Evolutionary conservation across 768 basidiomycete genomes (phyloP).

Genomic region (Leccinum uliginosum): DNA sequence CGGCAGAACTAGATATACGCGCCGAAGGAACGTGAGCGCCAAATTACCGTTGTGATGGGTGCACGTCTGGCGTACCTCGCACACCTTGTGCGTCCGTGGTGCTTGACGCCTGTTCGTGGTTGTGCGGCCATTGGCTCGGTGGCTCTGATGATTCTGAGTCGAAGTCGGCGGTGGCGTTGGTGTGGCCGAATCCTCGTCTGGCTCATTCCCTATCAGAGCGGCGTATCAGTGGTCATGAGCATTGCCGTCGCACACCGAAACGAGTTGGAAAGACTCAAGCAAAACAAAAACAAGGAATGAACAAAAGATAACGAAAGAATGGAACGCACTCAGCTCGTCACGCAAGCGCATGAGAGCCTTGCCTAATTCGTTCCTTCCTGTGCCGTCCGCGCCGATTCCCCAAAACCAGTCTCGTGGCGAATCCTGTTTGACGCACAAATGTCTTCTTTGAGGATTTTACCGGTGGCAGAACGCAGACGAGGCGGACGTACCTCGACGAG

Average conservation of each 20-base stretch:
- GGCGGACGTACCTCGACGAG: conserved; percentile 55
- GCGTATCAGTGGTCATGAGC: background rate
- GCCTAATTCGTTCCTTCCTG: conserved; percentile 70
- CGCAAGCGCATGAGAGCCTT: conserved; percentile 65
- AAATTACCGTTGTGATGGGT: background rate
- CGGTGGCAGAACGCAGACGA: background rate
- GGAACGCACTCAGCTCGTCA: conserved; percentile 41
- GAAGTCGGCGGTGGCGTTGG: background rate
- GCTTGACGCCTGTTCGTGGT: conserved; percentile 5
- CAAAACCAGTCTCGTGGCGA: conserved; percentile 74
- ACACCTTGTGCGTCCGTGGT: conserved; percentile 12
- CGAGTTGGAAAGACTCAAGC: background rate
- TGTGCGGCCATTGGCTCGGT: background rate
- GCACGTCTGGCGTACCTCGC: conserved; percentile 18
- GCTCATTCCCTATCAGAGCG: conserved; percentile 10
- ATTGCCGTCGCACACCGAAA: background rate
- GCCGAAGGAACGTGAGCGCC: background rate
- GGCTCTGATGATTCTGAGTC: conserved; percentile 3
- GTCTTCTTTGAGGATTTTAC: background rate
- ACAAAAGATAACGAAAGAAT: background rate
- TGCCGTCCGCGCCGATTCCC: conserved; percentile 64
- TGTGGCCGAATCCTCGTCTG: background rate
- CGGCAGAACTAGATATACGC: conserved; percentile 37
- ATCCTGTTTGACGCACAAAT: conserved; percentile 38
- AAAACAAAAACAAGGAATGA: background rate